phyloP scores from a whole-genome alignment of 352 stramenopile species.

The Pythium dissimile region DNA sequence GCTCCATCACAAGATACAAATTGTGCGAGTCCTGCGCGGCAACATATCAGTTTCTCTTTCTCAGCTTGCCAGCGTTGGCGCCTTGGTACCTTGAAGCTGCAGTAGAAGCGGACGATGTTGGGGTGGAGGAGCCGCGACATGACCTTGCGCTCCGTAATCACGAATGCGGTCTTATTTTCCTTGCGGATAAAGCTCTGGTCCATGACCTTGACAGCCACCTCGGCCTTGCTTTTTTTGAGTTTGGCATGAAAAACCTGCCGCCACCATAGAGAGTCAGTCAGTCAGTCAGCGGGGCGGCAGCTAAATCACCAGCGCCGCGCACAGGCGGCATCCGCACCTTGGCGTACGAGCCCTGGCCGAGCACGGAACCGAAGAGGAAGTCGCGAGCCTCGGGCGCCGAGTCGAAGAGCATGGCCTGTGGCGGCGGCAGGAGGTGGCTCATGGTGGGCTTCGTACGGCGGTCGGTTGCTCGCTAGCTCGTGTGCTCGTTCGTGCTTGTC shows the following conservation, averaged over 20 bases:
- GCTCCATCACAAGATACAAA: slow-evolving; percentile 88
- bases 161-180: slow-evolving; percentile 90
- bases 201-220: slow-evolving; percentile 92
- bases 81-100: slow-evolving; percentile 84
- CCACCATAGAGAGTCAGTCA: neutral
- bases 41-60: neutral
- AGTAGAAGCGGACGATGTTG: slow-evolving; percentile 89
- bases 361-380: slow-evolving; percentile 84
- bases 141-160: slow-evolving; percentile 89
- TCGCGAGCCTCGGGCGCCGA: slow-evolving; percentile 65
- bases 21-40: slow-evolving; percentile 69
- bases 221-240: slow-evolving; percentile 71
- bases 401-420: slow-evolving; percentile 54
- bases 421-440: slow-evolving; percentile 21
- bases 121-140: slow-evolving; percentile 85
- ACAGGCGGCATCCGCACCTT: slow-evolving; percentile 37
- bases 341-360: slow-evolving; percentile 88
- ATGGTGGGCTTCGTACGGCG: slow-evolving; percentile 6
- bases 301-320: neutral
- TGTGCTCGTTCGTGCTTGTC: slow-evolving; percentile 10
- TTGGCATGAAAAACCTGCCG: slow-evolving; percentile 82
- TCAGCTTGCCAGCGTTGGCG: too few species aligned
- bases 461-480: slow-evolving; percentile 8
- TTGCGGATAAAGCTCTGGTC: slow-evolving; percentile 89
- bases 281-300: neutral